Base-by-base conservation (phyloP, 352 stramenopile genomes). In the Aphanomyces stellatus region DNA sequence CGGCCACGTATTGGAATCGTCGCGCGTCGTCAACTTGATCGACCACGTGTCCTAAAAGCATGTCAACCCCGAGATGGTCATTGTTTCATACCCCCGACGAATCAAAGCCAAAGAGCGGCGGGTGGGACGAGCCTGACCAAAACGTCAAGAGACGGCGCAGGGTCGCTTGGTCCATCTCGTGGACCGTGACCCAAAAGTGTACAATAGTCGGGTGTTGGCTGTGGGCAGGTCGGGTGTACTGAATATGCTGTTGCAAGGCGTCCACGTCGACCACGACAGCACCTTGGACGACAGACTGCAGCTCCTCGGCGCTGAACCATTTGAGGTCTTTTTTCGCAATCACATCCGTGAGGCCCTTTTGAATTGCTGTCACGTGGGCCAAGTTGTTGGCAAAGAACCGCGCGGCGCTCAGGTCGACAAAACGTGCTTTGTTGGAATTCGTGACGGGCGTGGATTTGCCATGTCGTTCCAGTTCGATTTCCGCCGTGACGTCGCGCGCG, bases 91-190 rank as follows among this genome's bases (percentile, higher is more conserved):
- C 42, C 28, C 25, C 49, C 28, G 69, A 80, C 0, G 75, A 76
- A 34, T 84, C 78, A 55, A 90, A 92, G 13, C 84, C 84, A 65
- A 92, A 92, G 6, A 90, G 72, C 2, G 84, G 84, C 35, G 84
- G 81, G 56, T 79, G 60, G 0, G 80, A 71, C 6, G 81, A 90
- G 1, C 84, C 84, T 10, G 79, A 89, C 84, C 84, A 92, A 60
- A 92, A 92, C 0, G 77, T 83, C n/a, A 92, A 68, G 7, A 92
- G 64, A 51, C 87, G 81, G 24, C 77, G 74, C 61, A 75, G 74
- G 19, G 64, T 70, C 2, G 71, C 41, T 61, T 90, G 75, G 35
- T 89, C 78, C 53, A 92, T 88, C 11, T 35, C 66, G 22, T 87
- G 75, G 0, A 82, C 82, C 6, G 90, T 77, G 17, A 79, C 65